Evolutionary conservation across 2,329 filamentous ascomycete genomes (phyloP).

Genomic region (Pseudogymnoascus sp.): DNA sequence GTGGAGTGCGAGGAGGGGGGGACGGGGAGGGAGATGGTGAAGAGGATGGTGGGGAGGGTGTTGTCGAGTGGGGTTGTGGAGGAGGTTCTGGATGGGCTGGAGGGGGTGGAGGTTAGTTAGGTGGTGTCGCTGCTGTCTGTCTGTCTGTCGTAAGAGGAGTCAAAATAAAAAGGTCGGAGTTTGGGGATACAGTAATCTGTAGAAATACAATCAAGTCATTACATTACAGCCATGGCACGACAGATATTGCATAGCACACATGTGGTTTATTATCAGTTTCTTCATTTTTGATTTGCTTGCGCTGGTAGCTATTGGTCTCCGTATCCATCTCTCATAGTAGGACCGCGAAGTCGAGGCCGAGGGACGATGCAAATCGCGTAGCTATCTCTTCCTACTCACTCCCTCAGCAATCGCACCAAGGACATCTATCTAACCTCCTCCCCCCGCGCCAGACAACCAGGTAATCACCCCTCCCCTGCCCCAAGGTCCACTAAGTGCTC

Average conservation of each 20-base stretch:
- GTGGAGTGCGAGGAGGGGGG: constrained; percentile 80
- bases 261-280: not conserved
- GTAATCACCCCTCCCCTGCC: not conserved
- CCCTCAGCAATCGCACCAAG: not conserved
- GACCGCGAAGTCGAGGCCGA: not conserved
- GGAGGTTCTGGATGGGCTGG: constrained; percentile 77
- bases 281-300: constrained; percentile 3
- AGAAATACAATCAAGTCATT: not conserved
- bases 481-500: not conserved
- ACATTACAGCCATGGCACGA: not conserved
- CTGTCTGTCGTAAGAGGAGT: not conserved
- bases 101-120: constrained; percentile 63
- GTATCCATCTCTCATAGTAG: not conserved
- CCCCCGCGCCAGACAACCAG: not conserved
- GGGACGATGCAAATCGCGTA: not conserved
- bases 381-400: not conserved
- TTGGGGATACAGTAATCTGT: not conserved
- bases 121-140: not conserved
- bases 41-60: constrained; percentile 69
- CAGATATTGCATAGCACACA: not conserved
- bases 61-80: constrained; percentile 76
- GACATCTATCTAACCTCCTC: not conserved
- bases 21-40: constrained; percentile 70
- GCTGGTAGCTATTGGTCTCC: not conserved
- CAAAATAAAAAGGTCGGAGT: not conserved